Evolutionary conservation across 805 yeast species (phyloP), one percentile per base, ranked within the genome.

Genomic region (Yamadazyma ubonensis): DNA sequence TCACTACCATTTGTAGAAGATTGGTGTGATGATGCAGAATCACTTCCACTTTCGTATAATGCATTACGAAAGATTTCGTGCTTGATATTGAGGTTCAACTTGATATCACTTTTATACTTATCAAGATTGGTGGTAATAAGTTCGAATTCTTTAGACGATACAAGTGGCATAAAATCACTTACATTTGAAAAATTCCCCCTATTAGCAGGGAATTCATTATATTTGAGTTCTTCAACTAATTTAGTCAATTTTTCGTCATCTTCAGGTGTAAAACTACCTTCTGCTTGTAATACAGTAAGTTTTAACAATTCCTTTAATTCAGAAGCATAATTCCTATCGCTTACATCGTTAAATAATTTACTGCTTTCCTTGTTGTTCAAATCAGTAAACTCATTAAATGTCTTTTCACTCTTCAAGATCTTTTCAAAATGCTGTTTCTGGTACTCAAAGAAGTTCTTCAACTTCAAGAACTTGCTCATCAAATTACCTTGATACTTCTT

Each of bases 11-110:
- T 22, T 12, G 54, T 39, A 1, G 58, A 38, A 1, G 50, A 41
- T 11, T 44, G 38, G 0, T 49, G 38, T 6, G 40, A 34, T 20
- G 49, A 50, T 17, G 40, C 19, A 1, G 70, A 58, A 40, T 69
- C 75, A 0, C 71, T 65, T 1, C 73, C 75, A 5, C 71, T 63
- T 30, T 68, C 73, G 48, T 68, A 69, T 25, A 69, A 57, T 12
- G 71, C 45, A 38, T 55, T 64, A 41, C 64, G 68, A 52, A 68
- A 68, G 6, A 69, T 65, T 36, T 64, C 63, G 46, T 69, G 72
- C 38, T 67, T 61, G 23, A 62, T 52, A 12, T 53, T 55, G 48
- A 39, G 17, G 41, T 38, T 39, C 45, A 49, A 23, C 42, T 46
- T 20, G 40, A 38, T 33, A 29, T 50, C 45, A 36, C 55, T 45